Conservation (phyloP, 2,329 filamentous ascomycete species). For the Fusarium marasasianum region DNA sequence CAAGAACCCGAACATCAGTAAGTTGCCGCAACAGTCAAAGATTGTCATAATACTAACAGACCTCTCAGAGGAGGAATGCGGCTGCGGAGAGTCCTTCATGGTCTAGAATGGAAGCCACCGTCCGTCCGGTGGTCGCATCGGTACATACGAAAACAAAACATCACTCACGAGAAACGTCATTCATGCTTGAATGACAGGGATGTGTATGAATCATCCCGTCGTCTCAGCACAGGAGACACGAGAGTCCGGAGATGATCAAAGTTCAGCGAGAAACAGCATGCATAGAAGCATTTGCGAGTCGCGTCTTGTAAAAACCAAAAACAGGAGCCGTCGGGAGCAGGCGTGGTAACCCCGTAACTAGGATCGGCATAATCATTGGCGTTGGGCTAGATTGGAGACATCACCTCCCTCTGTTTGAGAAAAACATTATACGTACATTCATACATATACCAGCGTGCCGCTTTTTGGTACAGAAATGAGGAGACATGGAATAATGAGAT, state of each 20-base stretch:
- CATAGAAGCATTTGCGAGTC: conserved; percentile 24
- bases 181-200: conserved; percentile 7
- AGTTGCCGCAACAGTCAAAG: conserved; percentile 54
- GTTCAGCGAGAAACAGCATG: conserved; percentile 14
- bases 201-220: background rate
- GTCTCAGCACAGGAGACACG: background rate
- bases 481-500: conserved; percentile 2
- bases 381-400: conserved; percentile 41
- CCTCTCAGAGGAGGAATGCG: conserved; percentile 87
- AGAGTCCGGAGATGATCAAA: background rate
- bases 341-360: conserved; percentile 1
- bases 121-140: background rate
- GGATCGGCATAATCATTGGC: conserved; percentile 39
- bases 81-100: conserved; percentile 97
- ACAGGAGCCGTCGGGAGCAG: conserved; percentile 10
- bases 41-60: conserved; percentile 43
- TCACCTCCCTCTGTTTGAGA: conserved; percentile 20
- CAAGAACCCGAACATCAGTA: conserved; percentile 97
- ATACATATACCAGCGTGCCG: conserved; percentile 16
- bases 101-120: conserved; percentile 56
- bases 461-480: background rate
- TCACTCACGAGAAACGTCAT: conserved; percentile 24
- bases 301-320: conserved; percentile 35
- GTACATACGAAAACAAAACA: conserved; percentile 2
- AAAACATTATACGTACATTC: conserved; percentile 5